Percentiles rank a stretch among this genome's conserved stretches.
phyloP scores from a whole-genome alignment of 257 asterid species.

The Apocynum venetum region DNA sequence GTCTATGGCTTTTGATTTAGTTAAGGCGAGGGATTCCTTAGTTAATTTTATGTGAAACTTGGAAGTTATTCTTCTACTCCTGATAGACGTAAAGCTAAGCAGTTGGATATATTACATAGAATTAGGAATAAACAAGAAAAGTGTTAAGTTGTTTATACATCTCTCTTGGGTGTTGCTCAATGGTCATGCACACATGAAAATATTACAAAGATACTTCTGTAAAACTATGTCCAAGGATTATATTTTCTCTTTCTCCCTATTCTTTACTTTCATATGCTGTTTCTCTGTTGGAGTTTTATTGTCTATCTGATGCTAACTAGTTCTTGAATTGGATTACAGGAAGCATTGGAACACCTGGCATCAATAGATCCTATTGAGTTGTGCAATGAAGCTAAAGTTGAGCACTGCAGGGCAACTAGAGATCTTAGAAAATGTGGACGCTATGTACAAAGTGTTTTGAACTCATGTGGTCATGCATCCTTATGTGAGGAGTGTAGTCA shows the following conservation, averaged over 20 bases:
- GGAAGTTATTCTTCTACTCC: background rate
- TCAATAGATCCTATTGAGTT: constrained; percentile 77
- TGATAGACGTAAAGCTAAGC: background rate
- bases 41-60: background rate
- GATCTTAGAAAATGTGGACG: constrained; percentile 94
- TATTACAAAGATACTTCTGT: background rate
- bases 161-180: background rate
- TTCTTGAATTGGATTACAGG: constrained; percentile 37
- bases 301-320: constrained; percentile 11
- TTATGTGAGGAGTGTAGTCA: constrained; percentile 93
- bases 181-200: background rate
- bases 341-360: constrained; percentile 71
- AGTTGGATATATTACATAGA: background rate
- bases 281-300: constrained; percentile 5
- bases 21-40: background rate
- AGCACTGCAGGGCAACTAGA: constrained; percentile 90
- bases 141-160: background rate
- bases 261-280: background rate
- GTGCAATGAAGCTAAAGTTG: constrained; percentile 91
- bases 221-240: background rate
- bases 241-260: background rate
- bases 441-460: constrained; percentile 61
- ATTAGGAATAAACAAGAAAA: background rate
- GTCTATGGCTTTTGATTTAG: background rate
- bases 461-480: constrained; percentile 85